Percentiles rank a stretch among this genome's conserved stretches.
Evolutionary conservation across 305 asterid genomes (phyloP).

Genomic region (Euphrasia arctica): DNA sequence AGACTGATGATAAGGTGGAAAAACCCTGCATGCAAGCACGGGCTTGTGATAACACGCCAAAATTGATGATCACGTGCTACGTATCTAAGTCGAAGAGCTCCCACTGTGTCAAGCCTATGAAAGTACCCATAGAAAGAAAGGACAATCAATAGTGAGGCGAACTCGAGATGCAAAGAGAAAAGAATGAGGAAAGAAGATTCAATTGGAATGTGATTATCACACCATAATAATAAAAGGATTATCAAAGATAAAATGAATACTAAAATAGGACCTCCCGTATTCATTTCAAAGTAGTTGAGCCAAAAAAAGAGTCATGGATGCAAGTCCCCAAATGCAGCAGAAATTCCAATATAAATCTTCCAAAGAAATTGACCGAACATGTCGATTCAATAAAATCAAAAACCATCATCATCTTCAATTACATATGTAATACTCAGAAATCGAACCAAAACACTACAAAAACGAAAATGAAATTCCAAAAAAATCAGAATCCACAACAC

Average conservation of each 20-base stretch:
- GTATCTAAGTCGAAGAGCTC: conserved; percentile 66
- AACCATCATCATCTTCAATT: neutral
- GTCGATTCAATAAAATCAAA: neutral
- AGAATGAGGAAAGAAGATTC: neutral
- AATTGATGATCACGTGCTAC: conserved; percentile 43
- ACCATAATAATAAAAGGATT: neutral
- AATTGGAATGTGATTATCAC: neutral
- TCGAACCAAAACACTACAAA: neutral
- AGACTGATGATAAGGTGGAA: conserved; percentile 70
- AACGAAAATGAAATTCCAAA: neutral
- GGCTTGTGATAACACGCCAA: conserved; percentile 78
- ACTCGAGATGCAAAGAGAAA: too few species aligned
- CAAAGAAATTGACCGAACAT: neutral
- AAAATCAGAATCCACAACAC: neutral
- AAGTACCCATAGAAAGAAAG: neutral
- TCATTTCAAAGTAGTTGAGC: neutral
- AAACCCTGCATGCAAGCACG: conserved; percentile 79
- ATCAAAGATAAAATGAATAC: neutral
- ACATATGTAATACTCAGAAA: neutral
- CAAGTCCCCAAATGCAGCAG: too few species aligned
- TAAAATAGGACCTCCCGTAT: neutral
- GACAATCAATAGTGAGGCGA: too few species aligned
- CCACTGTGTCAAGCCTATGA: conserved; percentile 60
- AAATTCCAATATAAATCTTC: neutral
- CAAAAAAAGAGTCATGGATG: too few species aligned